Conservation (phyloP, 495 filamentous ascomycete genomes). For the Viridothelium virens region DNA sequence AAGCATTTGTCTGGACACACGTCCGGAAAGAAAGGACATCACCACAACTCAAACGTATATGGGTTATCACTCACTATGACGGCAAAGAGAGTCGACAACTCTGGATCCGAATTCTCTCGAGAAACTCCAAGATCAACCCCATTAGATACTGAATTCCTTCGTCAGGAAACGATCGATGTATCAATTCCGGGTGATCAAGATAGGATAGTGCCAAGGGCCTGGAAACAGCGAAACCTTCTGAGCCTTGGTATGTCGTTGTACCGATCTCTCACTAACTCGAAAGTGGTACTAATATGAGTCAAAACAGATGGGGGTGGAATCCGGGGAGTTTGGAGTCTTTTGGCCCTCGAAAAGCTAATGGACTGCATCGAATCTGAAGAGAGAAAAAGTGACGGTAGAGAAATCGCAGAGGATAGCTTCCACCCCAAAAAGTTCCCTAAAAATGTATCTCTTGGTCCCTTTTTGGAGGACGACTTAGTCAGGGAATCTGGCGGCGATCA, state of each 20-base stretch:
- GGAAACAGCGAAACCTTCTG: neutral
- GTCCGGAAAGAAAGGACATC: no score
- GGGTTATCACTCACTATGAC: no score
- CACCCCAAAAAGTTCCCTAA: slow-evolving; percentile 15
- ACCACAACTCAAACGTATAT: no score
- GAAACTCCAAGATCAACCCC: no score
- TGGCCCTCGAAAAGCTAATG: slow-evolving; percentile 20
- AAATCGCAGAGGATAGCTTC: slow-evolving; percentile 17
- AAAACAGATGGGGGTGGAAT: slow-evolving; percentile 22
- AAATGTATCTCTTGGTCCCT: slow-evolving; percentile 15
- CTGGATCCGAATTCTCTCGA: no score
- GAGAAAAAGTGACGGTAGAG: neutral
- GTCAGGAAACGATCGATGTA: no score
- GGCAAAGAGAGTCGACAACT: no score
- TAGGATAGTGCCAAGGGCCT: neutral
- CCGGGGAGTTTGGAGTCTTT: slow-evolving; percentile 21
- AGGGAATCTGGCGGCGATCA: neutral
- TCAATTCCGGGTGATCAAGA: no score
- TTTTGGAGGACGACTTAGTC: neutral
- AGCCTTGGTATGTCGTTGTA: neutral
- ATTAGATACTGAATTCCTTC: no score
- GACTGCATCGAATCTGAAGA: slow-evolving; percentile 18
- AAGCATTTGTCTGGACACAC: no score
- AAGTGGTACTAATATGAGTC: neutral
- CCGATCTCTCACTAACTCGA: no score